phyloP scores from a whole-genome alignment of 306 rosid genomes.

The Begonia peltatifolia region DNA sequence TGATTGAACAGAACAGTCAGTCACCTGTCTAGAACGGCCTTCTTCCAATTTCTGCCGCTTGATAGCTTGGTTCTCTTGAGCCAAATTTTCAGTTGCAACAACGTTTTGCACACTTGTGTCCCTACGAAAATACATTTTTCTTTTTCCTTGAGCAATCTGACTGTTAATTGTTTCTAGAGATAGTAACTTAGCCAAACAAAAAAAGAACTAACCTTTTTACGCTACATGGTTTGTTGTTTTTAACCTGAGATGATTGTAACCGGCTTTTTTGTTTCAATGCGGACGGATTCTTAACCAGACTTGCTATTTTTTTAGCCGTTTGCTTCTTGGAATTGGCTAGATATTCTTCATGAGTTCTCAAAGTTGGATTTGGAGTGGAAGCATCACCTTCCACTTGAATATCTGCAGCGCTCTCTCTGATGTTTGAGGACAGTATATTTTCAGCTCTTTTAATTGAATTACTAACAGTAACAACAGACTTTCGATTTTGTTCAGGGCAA shows the following conservation, averaged over 20 bases:
- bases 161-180: no score
- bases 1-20: no score
- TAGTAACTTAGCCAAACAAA: no score
- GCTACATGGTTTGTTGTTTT: constrained; percentile 13
- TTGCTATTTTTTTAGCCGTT: constrained; percentile 38
- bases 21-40: constrained; percentile 56
- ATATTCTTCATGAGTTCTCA: constrained; percentile 26
- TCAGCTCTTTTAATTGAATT: not conserved
- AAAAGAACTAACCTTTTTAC: constrained; percentile 6
- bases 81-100: constrained; percentile 29
- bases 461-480: no score
- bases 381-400: constrained; percentile 35
- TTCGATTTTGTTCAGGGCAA: not conserved
- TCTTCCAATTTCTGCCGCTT: constrained; percentile 89
- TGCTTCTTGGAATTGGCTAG: constrained; percentile 44
- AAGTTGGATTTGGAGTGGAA: constrained; percentile 52
- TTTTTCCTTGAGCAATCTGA: no score
- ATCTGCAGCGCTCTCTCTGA: constrained; percentile 9
- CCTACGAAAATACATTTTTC: no score
- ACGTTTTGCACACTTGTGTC: constrained; percentile 16
- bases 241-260: constrained; percentile 27
- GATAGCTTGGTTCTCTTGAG: constrained; percentile 82
- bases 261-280: constrained; percentile 28
- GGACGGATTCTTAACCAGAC: constrained; percentile 30
- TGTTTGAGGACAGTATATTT: not conserved